Evolutionary conservation across 768 basidiomycete genomes (phyloP).

Genomic region (Auriculariales sp.): DNA sequence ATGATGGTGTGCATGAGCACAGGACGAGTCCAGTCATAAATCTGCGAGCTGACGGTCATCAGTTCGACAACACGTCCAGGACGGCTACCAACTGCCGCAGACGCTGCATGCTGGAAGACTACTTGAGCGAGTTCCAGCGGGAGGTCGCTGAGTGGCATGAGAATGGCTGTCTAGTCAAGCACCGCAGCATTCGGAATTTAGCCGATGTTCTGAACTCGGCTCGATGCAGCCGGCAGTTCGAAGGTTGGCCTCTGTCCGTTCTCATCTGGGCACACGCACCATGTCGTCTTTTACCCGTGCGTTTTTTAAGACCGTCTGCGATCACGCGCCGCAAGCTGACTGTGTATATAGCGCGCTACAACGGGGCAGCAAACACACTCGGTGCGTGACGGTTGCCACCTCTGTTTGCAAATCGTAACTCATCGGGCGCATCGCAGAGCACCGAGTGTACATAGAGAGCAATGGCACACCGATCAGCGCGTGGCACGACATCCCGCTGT

Average conservation of each 20-base stretch:
- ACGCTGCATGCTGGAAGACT: neutral
- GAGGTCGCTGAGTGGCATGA: neutral
- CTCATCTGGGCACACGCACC: neutral
- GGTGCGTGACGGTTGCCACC: constrained; percentile 35
- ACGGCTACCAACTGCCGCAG: neutral
- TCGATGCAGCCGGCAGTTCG: neutral
- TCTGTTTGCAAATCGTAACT: neutral
- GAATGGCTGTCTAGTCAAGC: neutral
- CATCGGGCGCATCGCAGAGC: constrained; percentile 58
- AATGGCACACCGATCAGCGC: constrained; percentile 70
- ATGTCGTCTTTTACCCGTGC: neutral
- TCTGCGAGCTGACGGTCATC: neutral
- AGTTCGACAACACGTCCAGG: neutral
- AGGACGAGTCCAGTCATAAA: neutral
- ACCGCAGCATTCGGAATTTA: neutral
- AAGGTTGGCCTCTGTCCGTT: neutral
- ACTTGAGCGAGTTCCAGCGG: neutral
- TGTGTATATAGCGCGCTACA: constrained; percentile 64
- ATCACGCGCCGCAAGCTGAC: constrained; percentile 2
- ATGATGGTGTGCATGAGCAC: neutral
- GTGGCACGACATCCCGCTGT: constrained; percentile 96
- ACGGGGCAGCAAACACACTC: constrained; percentile 86
- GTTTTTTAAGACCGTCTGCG: neutral
- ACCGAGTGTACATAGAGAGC: constrained; percentile 89
- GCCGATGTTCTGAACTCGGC: neutral